A percentile compares a stretch with the other conserved stretches of the same genome.
Conservation (phyloP, 2,329 filamentous ascomycete species). For the Calonectria naviculata region DNA sequence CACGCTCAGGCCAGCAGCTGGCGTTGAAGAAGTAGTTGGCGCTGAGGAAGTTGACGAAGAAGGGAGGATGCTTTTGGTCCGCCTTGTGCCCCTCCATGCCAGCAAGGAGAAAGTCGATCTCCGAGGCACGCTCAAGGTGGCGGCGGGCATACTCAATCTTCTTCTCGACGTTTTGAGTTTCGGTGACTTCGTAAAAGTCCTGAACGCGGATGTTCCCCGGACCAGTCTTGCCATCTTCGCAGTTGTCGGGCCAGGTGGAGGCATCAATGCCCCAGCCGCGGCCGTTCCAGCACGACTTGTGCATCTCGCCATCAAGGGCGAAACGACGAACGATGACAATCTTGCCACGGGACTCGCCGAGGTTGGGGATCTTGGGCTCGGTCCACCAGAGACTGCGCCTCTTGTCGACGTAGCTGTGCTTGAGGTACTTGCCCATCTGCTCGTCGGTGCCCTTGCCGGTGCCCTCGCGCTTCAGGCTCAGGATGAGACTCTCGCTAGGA, state of each 20-base stretch:
- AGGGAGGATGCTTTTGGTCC: slow-evolving; percentile 60
- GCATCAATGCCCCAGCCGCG: slow-evolving; percentile 70
- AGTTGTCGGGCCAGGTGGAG: slow-evolving; percentile 87
- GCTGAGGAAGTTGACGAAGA: slow-evolving; percentile 91
- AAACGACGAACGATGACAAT: slow-evolving; percentile 90
- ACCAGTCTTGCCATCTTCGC: slow-evolving; percentile 76
- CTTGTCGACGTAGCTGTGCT: slow-evolving; percentile 74
- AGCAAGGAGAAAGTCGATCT: slow-evolving; percentile 58
- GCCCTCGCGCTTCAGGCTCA: slow-evolving; percentile 93
- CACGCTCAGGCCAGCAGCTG: slow-evolving; percentile 91
- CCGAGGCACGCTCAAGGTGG: slow-evolving; percentile 80
- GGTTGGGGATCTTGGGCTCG: slow-evolving; percentile 77
- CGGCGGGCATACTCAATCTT: slow-evolving; percentile 81
- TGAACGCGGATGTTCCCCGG: slow-evolving; percentile 86
- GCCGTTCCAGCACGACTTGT: slow-evolving; percentile 59
- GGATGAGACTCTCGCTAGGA: slow-evolving; percentile 83
- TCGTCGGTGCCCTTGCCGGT: slow-evolving; percentile 82
- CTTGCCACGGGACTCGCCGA: slow-evolving; percentile 84
- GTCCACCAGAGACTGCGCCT: slow-evolving; percentile 79
- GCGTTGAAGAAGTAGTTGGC: slow-evolving; percentile 95
- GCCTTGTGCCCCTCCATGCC: slow-evolving; percentile 43
- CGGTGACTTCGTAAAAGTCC: slow-evolving; percentile 91
- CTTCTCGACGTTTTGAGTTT: slow-evolving; percentile 78
- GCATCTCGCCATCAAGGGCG: slow-evolving; percentile 67
- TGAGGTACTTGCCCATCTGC: slow-evolving; percentile 80